Evolutionary conservation across 495 filamentous ascomycete species (phyloP), one percentile per base, ranked within the genome.

Genomic region (Aspergillus mulundensis): DNA sequence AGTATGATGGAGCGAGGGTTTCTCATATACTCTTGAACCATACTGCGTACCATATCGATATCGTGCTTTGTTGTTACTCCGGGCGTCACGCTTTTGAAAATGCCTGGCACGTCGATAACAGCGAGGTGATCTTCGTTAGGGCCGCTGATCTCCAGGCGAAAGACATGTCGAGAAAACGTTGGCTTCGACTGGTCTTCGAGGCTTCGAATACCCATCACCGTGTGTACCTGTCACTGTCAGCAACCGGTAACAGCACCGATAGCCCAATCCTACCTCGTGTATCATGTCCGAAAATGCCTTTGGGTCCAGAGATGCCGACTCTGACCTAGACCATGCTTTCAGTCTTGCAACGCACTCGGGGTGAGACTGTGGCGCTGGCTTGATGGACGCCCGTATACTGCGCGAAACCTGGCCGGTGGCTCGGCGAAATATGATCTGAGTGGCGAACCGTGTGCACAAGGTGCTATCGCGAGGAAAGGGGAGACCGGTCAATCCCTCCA

Each of bases 61-160:
- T 84, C 75, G 0, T 63, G 58, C 47, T 82, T 82, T 61, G 55
- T 79, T 0, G 76, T 83, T 1, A 71, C n/a, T 1, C 78, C 79
- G 16, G 72, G 52, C 7, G 71, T 79, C 0, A 75, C 66, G n/a
- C 63, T 79, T n/a, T 75, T 77, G 65, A 88, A 87, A 10, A 86
- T 81, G 0, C 84, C 81, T 1, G 84, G 84, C 2, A 87, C 75
- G 58, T 88, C 82, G 40, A 87, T 81, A 1, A 88, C 69, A 43
- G 72, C 85, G 1, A 88, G 65, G 57, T 87, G 77, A 18, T 80
- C 69, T 53, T 83, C 70, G 2, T 81, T 44, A 0, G 84, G 84
- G 0, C 86, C 82, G 20, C 56, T 55, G 4, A 86, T 79, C 61
- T 87, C 82, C 16, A 87, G 72, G 32, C 74, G 78, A 12, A 88